phyloP scores from a whole-genome alignment of 2,329 filamentous ascomycete species.

The Stagonosporopsis rhizophila region DNA sequence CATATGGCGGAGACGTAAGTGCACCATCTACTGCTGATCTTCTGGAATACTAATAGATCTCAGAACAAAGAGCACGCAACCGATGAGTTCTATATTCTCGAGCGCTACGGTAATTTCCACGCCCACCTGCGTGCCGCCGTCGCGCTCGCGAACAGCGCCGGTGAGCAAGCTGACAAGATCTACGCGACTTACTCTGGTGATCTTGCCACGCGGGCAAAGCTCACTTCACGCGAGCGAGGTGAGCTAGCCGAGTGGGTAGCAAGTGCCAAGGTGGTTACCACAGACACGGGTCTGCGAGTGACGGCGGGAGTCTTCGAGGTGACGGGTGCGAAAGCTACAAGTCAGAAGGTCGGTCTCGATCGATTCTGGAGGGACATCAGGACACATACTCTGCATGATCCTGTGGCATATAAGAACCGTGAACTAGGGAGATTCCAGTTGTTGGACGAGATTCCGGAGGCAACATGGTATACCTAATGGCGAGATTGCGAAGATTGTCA shows the following conservation, averaged over 20 bases:
- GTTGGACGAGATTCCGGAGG: constrained; percentile 63
- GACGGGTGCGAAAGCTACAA: constrained; percentile 65
- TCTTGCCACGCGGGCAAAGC: constrained; percentile 47
- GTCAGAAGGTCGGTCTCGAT: constrained; percentile 66
- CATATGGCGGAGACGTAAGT: constrained; percentile 63
- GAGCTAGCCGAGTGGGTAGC: constrained; percentile 69
- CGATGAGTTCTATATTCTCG: constrained; percentile 71
- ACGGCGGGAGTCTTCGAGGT: constrained; percentile 70
- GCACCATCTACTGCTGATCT: accelerated
- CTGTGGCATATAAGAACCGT: constrained; percentile 70
- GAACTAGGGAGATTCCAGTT: constrained; percentile 67
- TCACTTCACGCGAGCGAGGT: constrained; percentile 63
- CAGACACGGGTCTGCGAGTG: constrained; percentile 65
- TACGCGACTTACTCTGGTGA: constrained; percentile 52
- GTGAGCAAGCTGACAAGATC: constrained; percentile 56
- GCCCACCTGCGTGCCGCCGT: constrained; percentile 68
- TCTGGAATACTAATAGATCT: constrained; percentile 2
- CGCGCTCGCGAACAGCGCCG: constrained; percentile 65
- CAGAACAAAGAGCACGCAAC: constrained; percentile 63
- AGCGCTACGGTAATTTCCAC: constrained; percentile 69
- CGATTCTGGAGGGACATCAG: constrained; percentile 72
- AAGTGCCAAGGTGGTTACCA: constrained; percentile 68
- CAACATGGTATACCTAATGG: constrained; percentile 66
- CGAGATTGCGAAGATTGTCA: not conserved
- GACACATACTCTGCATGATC: constrained; percentile 71